Evolutionary conservation across 768 basidiomycete genomes (phyloP), one percentile per base, ranked within the genome.

Genomic region (Macrocybe gigantea): DNA sequence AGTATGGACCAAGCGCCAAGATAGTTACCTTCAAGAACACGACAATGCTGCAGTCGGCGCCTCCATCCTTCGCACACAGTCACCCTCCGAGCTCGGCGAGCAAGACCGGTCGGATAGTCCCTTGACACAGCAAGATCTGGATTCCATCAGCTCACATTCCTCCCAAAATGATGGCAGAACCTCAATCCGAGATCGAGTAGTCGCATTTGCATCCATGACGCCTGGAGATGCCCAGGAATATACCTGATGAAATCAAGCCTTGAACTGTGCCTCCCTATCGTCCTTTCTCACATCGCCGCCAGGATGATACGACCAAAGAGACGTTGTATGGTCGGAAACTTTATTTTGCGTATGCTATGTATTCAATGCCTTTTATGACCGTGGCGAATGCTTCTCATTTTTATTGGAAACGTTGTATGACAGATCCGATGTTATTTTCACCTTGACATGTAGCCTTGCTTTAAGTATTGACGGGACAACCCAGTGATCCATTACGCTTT

Each of bases 1-100:
- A 30, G 77, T 90, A 41, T 90, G 88, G 82, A 83, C 83, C 10
- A 71, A 75, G 40, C 65, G 67, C 12, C 50, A 54, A 11, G 60
- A 64, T 3, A 58, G 22, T 22, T 22, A 63, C 2, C 7, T 31
- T 3, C 49, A 53, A 9, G 49, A 47, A n/a, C 33, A 45, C 31
- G 38, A 47, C 12, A 33, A 9, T 6, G 12, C n/a, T 11, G 37
- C 38, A 8, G 32, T 45, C 33, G 45, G 31, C 3, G 14, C 37
- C 10, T 30, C 48, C 5, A 51, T 59, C 34, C 39, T 51, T 14
- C 52, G 58, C 14, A 57, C 56, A 3, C 48, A 52, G 13, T 58
- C 59, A 6, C 59, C 59, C 33, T 49, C 54, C 30, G 55, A 52
- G 30, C 41, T 56, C 14, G 40, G 45, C n/a, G 52, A 56, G n/a